These are phyloP conservation scores for Tylopilus intermedius DNA, from an alignment of 768 basidiomycete species.

Conservation along the genomic window DNA sequence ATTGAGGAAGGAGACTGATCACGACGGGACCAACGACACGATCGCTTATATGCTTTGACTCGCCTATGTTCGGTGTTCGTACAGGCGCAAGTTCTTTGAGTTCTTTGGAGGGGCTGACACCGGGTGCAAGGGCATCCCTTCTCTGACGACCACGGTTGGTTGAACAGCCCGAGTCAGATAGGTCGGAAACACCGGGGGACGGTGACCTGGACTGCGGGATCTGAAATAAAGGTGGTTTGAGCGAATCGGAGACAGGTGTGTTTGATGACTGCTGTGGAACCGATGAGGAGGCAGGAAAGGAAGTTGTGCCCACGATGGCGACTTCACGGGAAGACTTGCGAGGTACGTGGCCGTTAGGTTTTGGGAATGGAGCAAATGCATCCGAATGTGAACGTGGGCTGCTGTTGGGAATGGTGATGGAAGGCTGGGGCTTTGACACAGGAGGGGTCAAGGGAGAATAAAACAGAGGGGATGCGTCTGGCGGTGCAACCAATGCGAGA, in stretches of 20 bases:
- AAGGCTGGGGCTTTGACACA: constrained; percentile 19
- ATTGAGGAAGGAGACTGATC: constrained; percentile 40
- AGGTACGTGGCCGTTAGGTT: constrained; percentile 34
- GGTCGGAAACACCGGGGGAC: constrained; percentile 28
- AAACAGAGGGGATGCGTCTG: constrained; percentile 54
- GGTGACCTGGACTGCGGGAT: constrained; percentile 33
- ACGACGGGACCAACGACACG: constrained; percentile 63
- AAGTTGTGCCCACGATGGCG: constrained; percentile 48
- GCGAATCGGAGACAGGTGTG: constrained; percentile 26
- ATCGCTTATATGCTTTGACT: constrained; percentile 52
- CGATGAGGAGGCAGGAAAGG: constrained; percentile 26
- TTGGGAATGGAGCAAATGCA: constrained; percentile 26
- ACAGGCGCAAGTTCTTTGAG: constrained; percentile 28
- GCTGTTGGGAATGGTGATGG: constrained; percentile 9
- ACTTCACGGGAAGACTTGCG: constrained; percentile 46
- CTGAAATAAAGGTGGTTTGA: constrained; percentile 36
- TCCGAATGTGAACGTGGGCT: constrained; percentile 50
- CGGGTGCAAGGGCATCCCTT: constrained; percentile 32
- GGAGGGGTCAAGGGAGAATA: constrained; percentile 42
- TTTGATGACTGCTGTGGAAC: constrained; percentile 25
- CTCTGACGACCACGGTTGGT: constrained; percentile 26
- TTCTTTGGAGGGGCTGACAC: constrained; percentile 28
- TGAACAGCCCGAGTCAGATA: constrained; percentile 31
- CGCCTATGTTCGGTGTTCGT: constrained; percentile 59
- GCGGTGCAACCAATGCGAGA: constrained; percentile 67